Percentiles rank a stretch among this genome's conserved stretches.
Evolutionary conservation across 371 early-diverging fungal genomes (phyloP).

Genomic region (Quaeritorhiza haematococci): DNA sequence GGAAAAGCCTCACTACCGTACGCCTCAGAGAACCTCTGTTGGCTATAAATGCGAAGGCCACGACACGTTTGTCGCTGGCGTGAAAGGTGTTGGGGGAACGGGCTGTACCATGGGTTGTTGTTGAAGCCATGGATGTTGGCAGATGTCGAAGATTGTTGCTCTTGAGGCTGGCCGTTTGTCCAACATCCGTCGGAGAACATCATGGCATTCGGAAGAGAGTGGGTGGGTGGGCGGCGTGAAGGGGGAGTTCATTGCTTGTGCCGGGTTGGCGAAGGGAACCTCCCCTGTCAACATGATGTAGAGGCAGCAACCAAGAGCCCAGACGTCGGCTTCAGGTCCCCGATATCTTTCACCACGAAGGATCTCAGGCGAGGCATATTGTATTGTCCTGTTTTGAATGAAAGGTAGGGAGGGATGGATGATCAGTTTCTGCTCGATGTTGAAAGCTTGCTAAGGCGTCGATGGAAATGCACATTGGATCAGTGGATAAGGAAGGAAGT

Average conservation of each 20-base stretch:
- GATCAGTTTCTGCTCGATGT: neutral
- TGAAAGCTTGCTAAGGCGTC: neutral
- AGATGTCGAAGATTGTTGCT: conserved; percentile 58
- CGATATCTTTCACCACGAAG: conserved; percentile 61
- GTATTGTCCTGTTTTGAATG: conserved; percentile 25
- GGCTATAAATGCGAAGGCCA: too few species aligned
- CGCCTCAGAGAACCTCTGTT: too few species aligned
- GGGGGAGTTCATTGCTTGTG: conserved; percentile 43
- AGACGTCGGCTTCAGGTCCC: conserved; percentile 75
- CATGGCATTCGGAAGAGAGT: conserved; percentile 47
- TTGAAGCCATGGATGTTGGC: conserved; percentile 63
- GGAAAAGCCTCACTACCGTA: too few species aligned
- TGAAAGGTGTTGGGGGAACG: too few species aligned
- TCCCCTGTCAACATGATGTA: conserved; percentile 63
- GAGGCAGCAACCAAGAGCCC: conserved; percentile 72
- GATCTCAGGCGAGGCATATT: conserved; percentile 75
- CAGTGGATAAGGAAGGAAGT: neutral
- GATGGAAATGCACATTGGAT: neutral
- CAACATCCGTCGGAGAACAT: conserved; percentile 64
- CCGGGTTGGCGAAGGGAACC: conserved; percentile 54
- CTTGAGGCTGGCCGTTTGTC: conserved; percentile 49
- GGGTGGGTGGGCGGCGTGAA: conserved; percentile 42
- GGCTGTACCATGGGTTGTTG: too few species aligned
- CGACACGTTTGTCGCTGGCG: too few species aligned
- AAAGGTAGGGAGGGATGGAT: conserved; percentile 2